These are phyloP conservation scores for Pseudogymnoascus sp. DNA, from an alignment of 2,329 filamentous ascomycete genomes.

Conservation along the genomic window DNA sequence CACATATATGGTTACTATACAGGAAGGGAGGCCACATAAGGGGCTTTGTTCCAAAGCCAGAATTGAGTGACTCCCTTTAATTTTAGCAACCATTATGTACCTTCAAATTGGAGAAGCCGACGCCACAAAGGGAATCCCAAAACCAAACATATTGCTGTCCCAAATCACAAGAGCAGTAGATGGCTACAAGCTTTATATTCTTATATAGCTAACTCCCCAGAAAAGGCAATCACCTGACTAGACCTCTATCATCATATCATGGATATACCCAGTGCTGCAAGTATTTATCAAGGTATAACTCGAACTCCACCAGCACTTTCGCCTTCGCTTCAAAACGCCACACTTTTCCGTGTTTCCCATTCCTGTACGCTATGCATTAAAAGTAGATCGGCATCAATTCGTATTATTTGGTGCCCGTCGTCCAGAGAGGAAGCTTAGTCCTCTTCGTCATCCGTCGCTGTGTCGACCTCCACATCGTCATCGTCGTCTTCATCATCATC, in stretches of 20 bases:
- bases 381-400: constrained; percentile 1
- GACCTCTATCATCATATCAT: neutral
- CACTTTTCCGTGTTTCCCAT: constrained; percentile 7
- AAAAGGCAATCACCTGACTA: neutral
- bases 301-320: neutral
- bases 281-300: constrained; percentile 3
- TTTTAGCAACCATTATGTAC: neutral
- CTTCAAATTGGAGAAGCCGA: neutral
- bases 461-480: neutral
- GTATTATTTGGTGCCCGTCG: neutral
- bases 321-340: constrained; percentile 3
- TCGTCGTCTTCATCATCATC: neutral
- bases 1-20: neutral
- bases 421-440: neutral
- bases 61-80: neutral
- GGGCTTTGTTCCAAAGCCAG: neutral
- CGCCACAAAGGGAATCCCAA: neutral
- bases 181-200: neutral
- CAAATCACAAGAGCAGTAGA: neutral
- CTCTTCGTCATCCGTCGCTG: constrained; percentile 6
- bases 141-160: neutral
- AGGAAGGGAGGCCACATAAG: neutral
- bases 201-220: neutral
- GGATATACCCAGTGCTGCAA: neutral
- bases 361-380: constrained; percentile 5